These are phyloP conservation scores for Aspergillus nidulans DNA, from an alignment of 495 filamentous ascomycete genomes.

Conservation along the genomic window DNA sequence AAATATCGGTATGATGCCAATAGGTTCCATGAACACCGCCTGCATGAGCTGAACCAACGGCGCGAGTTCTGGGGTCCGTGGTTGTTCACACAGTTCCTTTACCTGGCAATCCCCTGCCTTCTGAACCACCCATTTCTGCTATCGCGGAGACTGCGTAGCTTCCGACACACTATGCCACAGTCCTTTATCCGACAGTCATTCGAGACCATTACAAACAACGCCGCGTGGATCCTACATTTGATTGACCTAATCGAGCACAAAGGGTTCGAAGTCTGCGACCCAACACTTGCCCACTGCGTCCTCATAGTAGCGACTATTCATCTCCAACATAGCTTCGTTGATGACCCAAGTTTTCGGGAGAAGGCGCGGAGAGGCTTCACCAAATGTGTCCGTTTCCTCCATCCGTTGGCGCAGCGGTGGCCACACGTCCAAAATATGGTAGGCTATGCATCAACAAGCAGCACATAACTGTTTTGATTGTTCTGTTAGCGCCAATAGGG, in stretches of 20 bases:
- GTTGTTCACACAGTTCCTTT: constrained; percentile 40
- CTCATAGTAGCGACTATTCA: constrained; percentile 32
- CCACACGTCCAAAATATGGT: constrained; percentile 30
- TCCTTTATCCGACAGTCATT: constrained; percentile 35
- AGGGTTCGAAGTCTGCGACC: constrained; percentile 31
- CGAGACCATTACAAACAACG: constrained; percentile 30
- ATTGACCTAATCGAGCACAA: constrained; percentile 29
- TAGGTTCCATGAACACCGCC: constrained; percentile 31
- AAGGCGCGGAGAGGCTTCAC: constrained; percentile 29
- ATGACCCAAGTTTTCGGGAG: constrained; percentile 27
- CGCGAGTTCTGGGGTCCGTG: constrained; percentile 44
- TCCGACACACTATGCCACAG: constrained; percentile 36
- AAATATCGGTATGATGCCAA: constrained; percentile 38
- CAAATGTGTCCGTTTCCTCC: constrained; percentile 30
- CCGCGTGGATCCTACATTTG: constrained; percentile 30
- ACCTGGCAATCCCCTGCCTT: constrained; percentile 39
- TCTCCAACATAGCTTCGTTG: constrained; percentile 35
- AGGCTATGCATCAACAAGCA: neutral
- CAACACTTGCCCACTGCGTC: constrained; percentile 29
- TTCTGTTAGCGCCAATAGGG: neutral
- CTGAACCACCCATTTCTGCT: constrained; percentile 43
- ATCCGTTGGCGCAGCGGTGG: constrained; percentile 23
- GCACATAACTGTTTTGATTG: neutral
- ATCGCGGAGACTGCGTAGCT: constrained; percentile 37
- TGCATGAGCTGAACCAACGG: constrained; percentile 28